Base-by-base conservation (phyloP, 2,329 filamentous ascomycete genomes). In the Botryotinia calthae region DNA sequence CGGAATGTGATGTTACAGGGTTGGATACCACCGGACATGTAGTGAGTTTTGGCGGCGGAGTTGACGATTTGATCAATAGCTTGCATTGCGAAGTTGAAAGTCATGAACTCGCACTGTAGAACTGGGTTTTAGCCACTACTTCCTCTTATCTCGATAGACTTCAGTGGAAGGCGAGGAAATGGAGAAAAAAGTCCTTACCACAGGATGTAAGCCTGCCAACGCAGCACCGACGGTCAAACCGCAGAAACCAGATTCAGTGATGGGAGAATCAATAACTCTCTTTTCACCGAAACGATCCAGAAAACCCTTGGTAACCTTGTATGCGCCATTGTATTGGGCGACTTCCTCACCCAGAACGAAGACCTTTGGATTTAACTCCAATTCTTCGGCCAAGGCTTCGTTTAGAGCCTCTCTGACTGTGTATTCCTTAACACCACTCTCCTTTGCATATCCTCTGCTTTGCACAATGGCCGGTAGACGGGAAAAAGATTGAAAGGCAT, bases 51-150 rank as follows among this genome's bases (percentile, higher is more conserved):
- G 82, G 94, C 96, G 79, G 88, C 96, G 67, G 95, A 98, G 90
- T 99, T 99, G 90, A 99, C 95, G 82, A 99, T 93, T 84, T 99
- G 96, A 84, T 99, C 96, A 84, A 99, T 99, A 82, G 96, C 94
- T 87, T 99, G 96, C 96, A 99, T 99, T 84, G 96, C 95, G 83
- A 98, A 98, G 90, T 99, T 99, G 90, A 97, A 98, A 81, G 96
- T 99, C 96, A 99, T 99, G 89, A 99, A 99, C 87, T 99, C 96
- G 89, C 93, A 96, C 93, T 96, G 77, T 58, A 44, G 72, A 70
- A 65, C 72, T 56, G 12, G 4, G 7, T n/a, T 31, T 71, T 59
- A 72, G 72, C 58, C 22, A 59, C 34, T 54, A 42, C 44, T 59
- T 44, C 56, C 34, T 48, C n/a, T 59, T 31, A 64, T 71, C 40